Conservation (phyloP, 257 asterid genomes). For the Ajuga chamaepitys region DNA sequence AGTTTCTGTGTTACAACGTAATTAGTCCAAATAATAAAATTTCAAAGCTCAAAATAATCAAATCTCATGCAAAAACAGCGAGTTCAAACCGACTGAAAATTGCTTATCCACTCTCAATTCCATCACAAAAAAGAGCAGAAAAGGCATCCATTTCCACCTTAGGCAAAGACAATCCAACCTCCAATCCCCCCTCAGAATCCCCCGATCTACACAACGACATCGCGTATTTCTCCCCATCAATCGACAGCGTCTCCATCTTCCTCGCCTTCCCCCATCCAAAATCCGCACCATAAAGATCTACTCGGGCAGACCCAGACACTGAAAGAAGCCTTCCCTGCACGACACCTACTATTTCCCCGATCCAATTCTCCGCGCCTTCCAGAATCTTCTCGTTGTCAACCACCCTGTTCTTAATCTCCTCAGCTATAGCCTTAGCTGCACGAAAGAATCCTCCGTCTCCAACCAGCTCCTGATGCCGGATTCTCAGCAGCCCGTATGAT, state of each 20-base stretch:
- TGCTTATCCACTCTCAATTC: neutral
- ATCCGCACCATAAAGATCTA: constrained; percentile 26
- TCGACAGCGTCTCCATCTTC: constrained; percentile 24
- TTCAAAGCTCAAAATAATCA: too few species aligned
- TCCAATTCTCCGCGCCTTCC: constrained; percentile 10
- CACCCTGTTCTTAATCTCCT: constrained; percentile 4
- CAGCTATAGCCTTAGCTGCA: constrained; percentile 21
- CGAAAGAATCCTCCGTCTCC: constrained; percentile 19
- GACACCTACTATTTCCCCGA: neutral
- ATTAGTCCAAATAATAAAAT: too few species aligned
- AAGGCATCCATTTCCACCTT: constrained; percentile 19
- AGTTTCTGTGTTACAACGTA: too few species aligned
- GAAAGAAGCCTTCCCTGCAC: neutral
- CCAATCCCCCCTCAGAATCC: constrained; percentile 24
- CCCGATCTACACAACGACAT: constrained; percentile 19
- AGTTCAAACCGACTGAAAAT: too few species aligned
- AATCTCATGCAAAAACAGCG: too few species aligned
- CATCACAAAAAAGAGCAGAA: constrained; percentile 13
- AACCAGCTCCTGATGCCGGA: neutral
- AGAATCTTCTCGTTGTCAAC: constrained; percentile 1
- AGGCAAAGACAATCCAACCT: constrained; percentile 25
- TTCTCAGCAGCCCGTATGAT: neutral
- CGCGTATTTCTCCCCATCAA: constrained; percentile 13
- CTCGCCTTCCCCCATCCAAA: constrained; percentile 32
- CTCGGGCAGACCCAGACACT: constrained; percentile 33